phyloP scores from a whole-genome alignment of 2,329 filamentous ascomycete species.

The Phialophora expanda region DNA sequence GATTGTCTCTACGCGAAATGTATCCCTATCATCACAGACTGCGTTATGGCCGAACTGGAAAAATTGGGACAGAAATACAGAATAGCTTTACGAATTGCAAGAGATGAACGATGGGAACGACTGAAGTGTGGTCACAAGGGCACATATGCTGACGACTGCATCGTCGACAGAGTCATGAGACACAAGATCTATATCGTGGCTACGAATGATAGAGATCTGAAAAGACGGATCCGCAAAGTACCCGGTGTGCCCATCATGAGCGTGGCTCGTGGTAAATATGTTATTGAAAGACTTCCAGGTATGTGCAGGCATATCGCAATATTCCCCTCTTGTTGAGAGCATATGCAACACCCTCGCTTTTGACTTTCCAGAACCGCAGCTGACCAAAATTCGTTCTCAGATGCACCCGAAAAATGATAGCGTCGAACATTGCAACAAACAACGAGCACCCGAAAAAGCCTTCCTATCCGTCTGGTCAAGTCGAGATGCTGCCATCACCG shows the following conservation, averaged over 20 bases:
- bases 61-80: constrained; percentile 89
- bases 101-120: constrained; percentile 86
- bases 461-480: not conserved
- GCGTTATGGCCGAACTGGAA: constrained; percentile 83
- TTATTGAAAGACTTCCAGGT: constrained; percentile 88
- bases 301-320: constrained; percentile 9
- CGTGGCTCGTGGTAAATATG: constrained; percentile 87
- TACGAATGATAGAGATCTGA: constrained; percentile 73
- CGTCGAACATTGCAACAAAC: not conserved
- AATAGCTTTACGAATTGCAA: constrained; percentile 80
- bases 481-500: not conserved
- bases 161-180: constrained; percentile 74
- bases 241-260: constrained; percentile 73
- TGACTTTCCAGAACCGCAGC: not conserved
- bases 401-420: constrained; percentile 37
- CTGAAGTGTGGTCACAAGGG: constrained; percentile 90
- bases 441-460: not conserved
- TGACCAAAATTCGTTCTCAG: constrained; percentile 24
- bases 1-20: constrained; percentile 92
- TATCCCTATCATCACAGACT: constrained; percentile 83
- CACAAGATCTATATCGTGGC: constrained; percentile 79
- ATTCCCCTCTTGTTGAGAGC: not conserved
- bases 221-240: constrained; percentile 82
- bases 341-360: not conserved
- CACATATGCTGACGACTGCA: constrained; percentile 84